phyloP scores from a whole-genome alignment of 2,329 filamentous ascomycete genomes.

The Dactylella cylindrospora region DNA sequence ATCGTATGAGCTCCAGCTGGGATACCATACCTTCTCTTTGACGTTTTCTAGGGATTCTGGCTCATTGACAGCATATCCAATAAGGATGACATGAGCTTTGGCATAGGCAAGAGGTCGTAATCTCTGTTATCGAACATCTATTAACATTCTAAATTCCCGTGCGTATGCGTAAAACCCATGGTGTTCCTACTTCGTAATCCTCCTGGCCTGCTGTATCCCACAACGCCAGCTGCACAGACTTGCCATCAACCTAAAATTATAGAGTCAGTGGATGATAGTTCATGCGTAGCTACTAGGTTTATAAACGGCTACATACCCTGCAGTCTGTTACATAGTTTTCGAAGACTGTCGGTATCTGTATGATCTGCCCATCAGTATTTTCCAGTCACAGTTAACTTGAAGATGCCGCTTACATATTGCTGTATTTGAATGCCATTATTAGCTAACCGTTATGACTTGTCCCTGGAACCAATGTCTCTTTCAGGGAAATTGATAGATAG shows the following conservation, averaged over 20 bases:
- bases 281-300: background rate
- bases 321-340: slow-evolving; percentile 99
- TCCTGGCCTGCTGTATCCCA: slow-evolving; percentile 99
- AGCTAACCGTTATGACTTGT: too few relatives aligned
- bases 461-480: too few relatives aligned
- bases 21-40: slow-evolving; percentile 76
- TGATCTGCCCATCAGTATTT: slow-evolving; percentile 23
- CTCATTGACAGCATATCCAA: slow-evolving; percentile 92
- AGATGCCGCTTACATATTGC: too few relatives aligned
- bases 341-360: slow-evolving; percentile 90
- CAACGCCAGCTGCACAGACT: slow-evolving; percentile 94
- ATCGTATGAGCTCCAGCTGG: background rate
- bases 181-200: slow-evolving; percentile 71
- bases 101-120: slow-evolving; percentile 92
- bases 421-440: too few relatives aligned
- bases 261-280: background rate
- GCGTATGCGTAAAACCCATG: background rate
- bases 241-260: slow-evolving; percentile 65
- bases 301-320: slow-evolving; percentile 63
- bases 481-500: slow-evolving; percentile 37
- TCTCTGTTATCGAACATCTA: slow-evolving; percentile 54
- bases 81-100: slow-evolving; percentile 94
- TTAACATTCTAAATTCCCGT: background rate
- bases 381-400: too few relatives aligned
- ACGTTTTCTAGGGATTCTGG: slow-evolving; percentile 97